Conservation (phyloP, 495 filamentous ascomycete genomes). For the Penicillium manginii region DNA sequence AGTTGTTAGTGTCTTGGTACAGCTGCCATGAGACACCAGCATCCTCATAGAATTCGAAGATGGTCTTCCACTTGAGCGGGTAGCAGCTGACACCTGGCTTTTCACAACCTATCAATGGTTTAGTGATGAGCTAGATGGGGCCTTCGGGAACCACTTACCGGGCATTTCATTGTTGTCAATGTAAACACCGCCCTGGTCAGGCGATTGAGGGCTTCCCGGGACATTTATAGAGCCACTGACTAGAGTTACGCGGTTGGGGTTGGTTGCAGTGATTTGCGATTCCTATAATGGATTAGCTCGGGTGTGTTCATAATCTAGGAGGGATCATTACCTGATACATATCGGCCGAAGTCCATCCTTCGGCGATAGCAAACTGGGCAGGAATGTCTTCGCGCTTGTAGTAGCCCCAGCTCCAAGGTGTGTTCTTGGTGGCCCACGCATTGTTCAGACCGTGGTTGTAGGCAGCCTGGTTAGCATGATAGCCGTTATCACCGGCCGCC, state of each 20-base stretch:
- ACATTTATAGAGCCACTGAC: constrained; percentile 57
- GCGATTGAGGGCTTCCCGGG: constrained; percentile 50
- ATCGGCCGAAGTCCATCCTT: constrained; percentile 57
- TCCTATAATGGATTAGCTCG: constrained; percentile 34
- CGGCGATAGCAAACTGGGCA: constrained; percentile 57
- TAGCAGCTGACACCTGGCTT: constrained; percentile 51
- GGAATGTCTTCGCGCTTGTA: constrained; percentile 53
- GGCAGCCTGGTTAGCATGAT: constrained; percentile 53
- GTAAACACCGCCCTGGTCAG: constrained; percentile 52
- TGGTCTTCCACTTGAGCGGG: constrained; percentile 58
- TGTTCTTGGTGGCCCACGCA: constrained; percentile 56
- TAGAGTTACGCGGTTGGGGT: constrained; percentile 59
- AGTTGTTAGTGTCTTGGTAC: constrained; percentile 58
- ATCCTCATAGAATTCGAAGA: constrained; percentile 54
- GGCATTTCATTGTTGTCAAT: constrained; percentile 61
- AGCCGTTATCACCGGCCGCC: constrained; percentile 54
- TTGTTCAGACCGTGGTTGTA: constrained; percentile 55
- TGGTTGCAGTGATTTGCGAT: constrained; percentile 56
- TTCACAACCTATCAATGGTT: constrained; percentile 43
- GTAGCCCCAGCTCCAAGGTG: constrained; percentile 58
- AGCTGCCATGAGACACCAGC: constrained; percentile 59
- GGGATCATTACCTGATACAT: constrained; percentile 53
- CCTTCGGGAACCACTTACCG: constrained; percentile 22
- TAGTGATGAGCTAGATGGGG: neutral
- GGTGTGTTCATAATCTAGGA: neutral